phyloP scores from a whole-genome alignment of 257 asterid genomes.

The Solanum rostratum region DNA sequence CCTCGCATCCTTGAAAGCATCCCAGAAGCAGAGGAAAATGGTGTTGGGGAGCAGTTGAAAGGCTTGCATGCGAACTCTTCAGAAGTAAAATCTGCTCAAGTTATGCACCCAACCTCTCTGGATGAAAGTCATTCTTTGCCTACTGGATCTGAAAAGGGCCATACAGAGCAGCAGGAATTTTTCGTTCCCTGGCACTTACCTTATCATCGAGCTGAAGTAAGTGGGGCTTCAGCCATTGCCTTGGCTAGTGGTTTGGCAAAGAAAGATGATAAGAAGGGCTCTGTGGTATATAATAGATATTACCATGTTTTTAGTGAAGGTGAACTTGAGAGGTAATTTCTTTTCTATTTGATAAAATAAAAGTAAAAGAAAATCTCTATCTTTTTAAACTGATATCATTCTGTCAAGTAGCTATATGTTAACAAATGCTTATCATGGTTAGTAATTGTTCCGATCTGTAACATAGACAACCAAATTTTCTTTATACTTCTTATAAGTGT shows the following conservation, averaged over 20 bases:
- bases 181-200: constrained; percentile 99
- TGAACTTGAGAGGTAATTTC: constrained; percentile 79
- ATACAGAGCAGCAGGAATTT: constrained; percentile 59
- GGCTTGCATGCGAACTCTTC: neutral
- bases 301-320: constrained; percentile 98
- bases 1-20: constrained; percentile 50
- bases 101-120: neutral
- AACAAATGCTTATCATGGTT: neutral
- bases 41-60: constrained; percentile 13
- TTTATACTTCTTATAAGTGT: neutral
- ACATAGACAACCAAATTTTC: neutral
- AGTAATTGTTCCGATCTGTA: neutral
- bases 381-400: neutral
- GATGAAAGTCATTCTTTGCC: constrained; percentile 8
- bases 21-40: constrained; percentile 61
- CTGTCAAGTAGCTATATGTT: neutral
- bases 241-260: constrained; percentile 77
- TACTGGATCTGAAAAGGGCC: constrained; percentile 7
- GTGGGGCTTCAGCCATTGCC: constrained; percentile 80
- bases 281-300: constrained; percentile 86
- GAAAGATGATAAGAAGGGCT: constrained; percentile 92
- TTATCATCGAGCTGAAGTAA: constrained; percentile 89
- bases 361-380: neutral
- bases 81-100: constrained; percentile 13
- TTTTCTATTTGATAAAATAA: neutral